Conservation (phyloP, 768 basidiomycete species). For the Suillus paluster region DNA sequence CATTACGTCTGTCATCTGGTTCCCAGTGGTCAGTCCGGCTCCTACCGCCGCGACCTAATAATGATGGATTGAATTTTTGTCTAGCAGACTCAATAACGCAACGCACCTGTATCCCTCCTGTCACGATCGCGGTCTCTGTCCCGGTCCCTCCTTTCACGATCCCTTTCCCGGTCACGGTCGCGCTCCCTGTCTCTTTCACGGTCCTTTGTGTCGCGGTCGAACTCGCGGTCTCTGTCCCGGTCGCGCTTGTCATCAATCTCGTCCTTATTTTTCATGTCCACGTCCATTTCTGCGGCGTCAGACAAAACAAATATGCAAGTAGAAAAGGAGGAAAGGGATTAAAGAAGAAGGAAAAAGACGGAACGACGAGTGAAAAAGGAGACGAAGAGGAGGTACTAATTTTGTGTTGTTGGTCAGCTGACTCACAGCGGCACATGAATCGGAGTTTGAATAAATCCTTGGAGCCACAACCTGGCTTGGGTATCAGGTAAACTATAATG, state of each 20-base stretch:
- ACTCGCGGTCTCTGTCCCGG: constrained; percentile 37
- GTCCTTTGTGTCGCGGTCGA: constrained; percentile 36
- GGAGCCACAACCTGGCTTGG: not conserved
- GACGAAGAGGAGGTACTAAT: constrained; percentile 8
- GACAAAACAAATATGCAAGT: constrained; percentile 7
- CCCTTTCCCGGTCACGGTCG: constrained; percentile 48
- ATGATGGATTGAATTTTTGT: constrained; percentile 13
- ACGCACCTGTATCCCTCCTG: constrained; percentile 62
- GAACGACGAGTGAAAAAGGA: constrained; percentile 6
- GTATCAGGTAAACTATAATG: not conserved
- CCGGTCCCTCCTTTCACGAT: constrained; percentile 47
- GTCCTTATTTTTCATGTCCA: constrained; percentile 82
- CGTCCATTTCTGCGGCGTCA: constrained; percentile 57
- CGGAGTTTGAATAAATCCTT: constrained; percentile 15
- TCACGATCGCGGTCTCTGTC: constrained; percentile 51
- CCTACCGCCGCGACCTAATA: constrained; percentile 45
- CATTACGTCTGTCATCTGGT: constrained; percentile 75
- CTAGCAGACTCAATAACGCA: constrained; percentile 1
- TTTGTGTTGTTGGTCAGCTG: constrained; percentile 26
- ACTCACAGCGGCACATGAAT: constrained; percentile 13
- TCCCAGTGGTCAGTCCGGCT: constrained; percentile 79
- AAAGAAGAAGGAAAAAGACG: constrained; percentile 12
- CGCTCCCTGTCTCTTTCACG: constrained; percentile 47
- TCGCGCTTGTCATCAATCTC: constrained; percentile 68
- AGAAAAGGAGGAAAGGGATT: constrained; percentile 13